Conservation (phyloP, 768 basidiomycete species). For the Austroboletus festivus region DNA sequence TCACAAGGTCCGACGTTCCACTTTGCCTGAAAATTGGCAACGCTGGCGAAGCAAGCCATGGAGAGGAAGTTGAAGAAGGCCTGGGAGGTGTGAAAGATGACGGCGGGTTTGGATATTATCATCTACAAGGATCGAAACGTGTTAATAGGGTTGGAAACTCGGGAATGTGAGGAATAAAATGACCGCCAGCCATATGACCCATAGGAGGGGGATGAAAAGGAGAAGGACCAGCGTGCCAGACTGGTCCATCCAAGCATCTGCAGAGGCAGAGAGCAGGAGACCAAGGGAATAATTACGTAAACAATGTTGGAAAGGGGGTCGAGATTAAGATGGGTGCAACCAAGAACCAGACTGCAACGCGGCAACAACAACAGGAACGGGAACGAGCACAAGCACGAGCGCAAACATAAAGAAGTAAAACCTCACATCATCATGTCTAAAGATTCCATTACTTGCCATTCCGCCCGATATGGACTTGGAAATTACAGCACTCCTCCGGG, state of each 20-base stretch:
- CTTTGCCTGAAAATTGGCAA: constrained; percentile 84
- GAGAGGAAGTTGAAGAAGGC: constrained; percentile 92
- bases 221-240: constrained; percentile 56
- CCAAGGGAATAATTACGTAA: constrained; percentile 33
- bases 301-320: constrained; percentile 18
- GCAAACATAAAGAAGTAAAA: neutral
- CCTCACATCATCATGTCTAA: constrained; percentile 72
- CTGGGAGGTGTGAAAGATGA: constrained; percentile 73
- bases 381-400: neutral
- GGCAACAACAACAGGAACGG: constrained; percentile 1
- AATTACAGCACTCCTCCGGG: constrained; percentile 4
- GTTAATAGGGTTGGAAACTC: constrained; percentile 12
- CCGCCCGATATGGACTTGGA: constrained; percentile 47
- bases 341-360: constrained; percentile 14
- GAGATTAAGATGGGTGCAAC: constrained; percentile 21
- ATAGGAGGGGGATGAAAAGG: constrained; percentile 62
- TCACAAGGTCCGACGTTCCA: constrained; percentile 83
- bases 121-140: constrained; percentile 46
- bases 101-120: constrained; percentile 82
- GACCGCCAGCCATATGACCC: constrained; percentile 72
- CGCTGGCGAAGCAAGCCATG: constrained; percentile 88
- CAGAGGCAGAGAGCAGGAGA: constrained; percentile 26
- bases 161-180: constrained; percentile 14
- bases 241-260: constrained; percentile 38
- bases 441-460: constrained; percentile 57